Percentiles rank a stretch among this genome's conserved stretches.
phyloP scores from a whole-genome alignment of 768 basidiomycete species.

The Xanthoconium purpureum region DNA sequence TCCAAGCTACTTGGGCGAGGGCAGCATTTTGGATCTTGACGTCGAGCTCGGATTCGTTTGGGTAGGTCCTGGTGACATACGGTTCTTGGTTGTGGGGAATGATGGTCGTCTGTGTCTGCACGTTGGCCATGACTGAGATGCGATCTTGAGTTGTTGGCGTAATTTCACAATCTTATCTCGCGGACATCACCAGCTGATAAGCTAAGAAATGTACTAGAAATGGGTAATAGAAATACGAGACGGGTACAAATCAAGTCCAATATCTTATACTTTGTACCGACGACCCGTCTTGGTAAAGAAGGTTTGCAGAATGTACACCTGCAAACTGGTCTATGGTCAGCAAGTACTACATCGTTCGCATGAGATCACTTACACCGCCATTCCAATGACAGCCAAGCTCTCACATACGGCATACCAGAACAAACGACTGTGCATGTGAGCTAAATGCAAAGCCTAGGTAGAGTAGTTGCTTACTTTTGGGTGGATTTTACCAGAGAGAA shows the following conservation, averaged over 20 bases:
- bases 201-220: not conserved
- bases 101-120: slow-evolving; percentile 70
- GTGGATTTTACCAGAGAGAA: slow-evolving; percentile 90
- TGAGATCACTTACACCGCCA: slow-evolving; percentile 72
- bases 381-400: slow-evolving; percentile 70
- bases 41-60: slow-evolving; percentile 58
- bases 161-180: slow-evolving; percentile 15
- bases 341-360: not conserved
- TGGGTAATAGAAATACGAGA: slow-evolving; percentile 4
- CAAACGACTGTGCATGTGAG: slow-evolving; percentile 55
- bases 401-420: slow-evolving; percentile 94
- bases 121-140: slow-evolving; percentile 19
- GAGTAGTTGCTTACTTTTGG: slow-evolving; percentile 55
- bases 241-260: slow-evolving; percentile 8
- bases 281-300: slow-evolving; percentile 96
- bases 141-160: not conserved
- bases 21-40: slow-evolving; percentile 52
- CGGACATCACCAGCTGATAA: not conserved
- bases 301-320: slow-evolving; percentile 90
- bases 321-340: slow-evolving; percentile 49
- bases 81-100: slow-evolving; percentile 72
- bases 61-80: slow-evolving; percentile 59
- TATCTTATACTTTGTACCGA: slow-evolving; percentile 75
- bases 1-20: slow-evolving; percentile 75
- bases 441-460: not conserved